These are phyloP conservation scores for Macrocybe gigantea DNA, from an alignment of 768 basidiomycete genomes.

Conservation along the genomic window DNA sequence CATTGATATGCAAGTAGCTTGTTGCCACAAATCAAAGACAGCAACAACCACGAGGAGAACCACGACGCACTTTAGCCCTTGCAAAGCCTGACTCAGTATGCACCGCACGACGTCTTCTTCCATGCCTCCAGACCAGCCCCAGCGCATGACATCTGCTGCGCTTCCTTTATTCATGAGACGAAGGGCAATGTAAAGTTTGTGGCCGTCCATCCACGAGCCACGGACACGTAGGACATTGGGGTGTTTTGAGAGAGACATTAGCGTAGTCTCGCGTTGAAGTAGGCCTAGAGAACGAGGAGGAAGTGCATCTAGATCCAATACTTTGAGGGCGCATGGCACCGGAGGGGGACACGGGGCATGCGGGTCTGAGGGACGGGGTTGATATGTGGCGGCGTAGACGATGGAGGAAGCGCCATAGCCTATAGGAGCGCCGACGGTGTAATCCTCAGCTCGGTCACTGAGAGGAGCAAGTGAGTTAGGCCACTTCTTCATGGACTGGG, in stretches of 20 bases:
- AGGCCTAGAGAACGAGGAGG: constrained; percentile 66
- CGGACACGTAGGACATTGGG: constrained; percentile 91
- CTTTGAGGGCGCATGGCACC: constrained; percentile 78
- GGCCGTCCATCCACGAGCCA: constrained; percentile 82
- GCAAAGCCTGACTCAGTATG: constrained; percentile 77
- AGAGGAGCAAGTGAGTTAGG: constrained; percentile 6
- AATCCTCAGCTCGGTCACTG: constrained; percentile 69
- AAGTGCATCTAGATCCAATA: constrained; percentile 80
- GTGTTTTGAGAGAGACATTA: constrained; percentile 90
- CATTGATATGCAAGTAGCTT: constrained; percentile 85
- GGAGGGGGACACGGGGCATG: constrained; percentile 19
- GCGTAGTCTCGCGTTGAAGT: constrained; percentile 78
- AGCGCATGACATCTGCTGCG: constrained; percentile 78
- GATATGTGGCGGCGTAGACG: constrained; percentile 76
- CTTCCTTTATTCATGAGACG: constrained; percentile 89
- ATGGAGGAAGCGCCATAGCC: constrained; percentile 92
- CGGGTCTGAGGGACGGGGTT: constrained; percentile 17
- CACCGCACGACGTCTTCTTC: constrained; percentile 86
- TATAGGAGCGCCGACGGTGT: constrained; percentile 70
- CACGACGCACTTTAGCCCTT: constrained; percentile 72
- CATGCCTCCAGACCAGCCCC: constrained; percentile 85
- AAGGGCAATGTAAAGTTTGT: constrained; percentile 79
- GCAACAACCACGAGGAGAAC: constrained; percentile 1
- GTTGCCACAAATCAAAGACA: constrained; percentile 1
- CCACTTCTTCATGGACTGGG: constrained; percentile 1